Percentiles rank a stretch among this genome's conserved stretches.
Evolutionary conservation across 257 asterid species (phyloP).

Genomic region (Solanum raphanifolium): DNA sequence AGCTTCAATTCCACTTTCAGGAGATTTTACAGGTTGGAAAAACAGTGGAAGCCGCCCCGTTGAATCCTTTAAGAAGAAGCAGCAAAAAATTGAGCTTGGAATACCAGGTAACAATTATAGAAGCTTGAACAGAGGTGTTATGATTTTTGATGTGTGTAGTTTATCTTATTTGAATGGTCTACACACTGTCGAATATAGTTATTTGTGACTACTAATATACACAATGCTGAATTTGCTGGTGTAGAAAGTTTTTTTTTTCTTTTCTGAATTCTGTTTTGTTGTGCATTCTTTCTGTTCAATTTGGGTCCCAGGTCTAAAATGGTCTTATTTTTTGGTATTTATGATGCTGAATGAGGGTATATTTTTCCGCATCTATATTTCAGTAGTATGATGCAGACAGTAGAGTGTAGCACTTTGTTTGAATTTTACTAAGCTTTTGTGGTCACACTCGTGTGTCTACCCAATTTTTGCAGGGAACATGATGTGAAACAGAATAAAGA

Average conservation of each 20-base stretch:
- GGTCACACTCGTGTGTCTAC: conserved; percentile 39
- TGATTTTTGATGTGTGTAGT: neutral
- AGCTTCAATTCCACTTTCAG: conserved; percentile 81
- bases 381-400: conserved; percentile 5
- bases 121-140: neutral
- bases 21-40: conserved; percentile 67
- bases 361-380: neutral
- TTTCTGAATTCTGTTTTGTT: conserved; percentile 18
- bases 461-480: conserved; percentile 25
- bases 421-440: conserved; percentile 32
- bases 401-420: conserved; percentile 3
- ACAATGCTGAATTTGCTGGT: conserved; percentile 29
- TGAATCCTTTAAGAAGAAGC: conserved; percentile 64
- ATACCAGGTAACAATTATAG: conserved; percentile 35
- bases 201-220: neutral
- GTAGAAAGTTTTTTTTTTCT: conserved; percentile 7
- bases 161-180: neutral
- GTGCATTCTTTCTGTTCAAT: conserved; percentile 16
- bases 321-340: conserved; percentile 14
- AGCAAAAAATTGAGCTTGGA: conserved; percentile 40
- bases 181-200: neutral
- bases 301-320: conserved; percentile 23
- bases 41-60: conserved; percentile 33
- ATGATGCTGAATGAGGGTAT: conserved; percentile 1
- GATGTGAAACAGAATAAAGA: conserved; percentile 17